These are phyloP conservation scores for Sporothrix globosa DNA, from an alignment of 2,329 filamentous ascomycete species.

Conservation along the genomic window DNA sequence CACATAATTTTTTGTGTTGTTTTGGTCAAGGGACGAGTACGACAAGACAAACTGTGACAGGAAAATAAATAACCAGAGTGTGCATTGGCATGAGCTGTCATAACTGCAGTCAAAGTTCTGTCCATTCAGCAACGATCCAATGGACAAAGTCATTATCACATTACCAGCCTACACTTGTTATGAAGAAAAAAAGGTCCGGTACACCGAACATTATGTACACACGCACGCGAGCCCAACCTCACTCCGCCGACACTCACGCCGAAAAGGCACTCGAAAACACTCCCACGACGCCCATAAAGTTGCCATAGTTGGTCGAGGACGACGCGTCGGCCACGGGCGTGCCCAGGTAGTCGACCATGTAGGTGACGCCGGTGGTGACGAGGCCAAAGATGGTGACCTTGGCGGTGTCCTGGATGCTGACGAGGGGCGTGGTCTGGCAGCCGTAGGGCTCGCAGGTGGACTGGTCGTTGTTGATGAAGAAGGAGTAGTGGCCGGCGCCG, in stretches of 20 bases:
- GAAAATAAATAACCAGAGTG: constrained; percentile 3
- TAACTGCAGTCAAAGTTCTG: too few relatives aligned
- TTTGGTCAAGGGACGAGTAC: too few relatives aligned
- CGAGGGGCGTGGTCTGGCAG: constrained; percentile 31
- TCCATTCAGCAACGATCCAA: neutral
- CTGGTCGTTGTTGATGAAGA: constrained; percentile 61
- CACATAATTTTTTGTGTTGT: too few relatives aligned
- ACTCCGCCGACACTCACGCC: neutral
- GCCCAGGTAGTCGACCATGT: constrained; percentile 31
- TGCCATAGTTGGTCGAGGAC: constrained; percentile 16
- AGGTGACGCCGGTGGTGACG: constrained; percentile 25
- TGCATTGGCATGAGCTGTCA: neutral
- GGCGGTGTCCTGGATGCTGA: constrained; percentile 28
- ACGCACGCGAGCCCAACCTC: neutral
- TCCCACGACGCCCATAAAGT: constrained; percentile 24
- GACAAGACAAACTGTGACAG: too few relatives aligned
- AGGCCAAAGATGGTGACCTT: constrained; percentile 31
- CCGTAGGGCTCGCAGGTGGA: constrained; percentile 38
- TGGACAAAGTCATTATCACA: neutral
- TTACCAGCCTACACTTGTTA: constrained; percentile 13
- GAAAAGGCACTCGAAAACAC: constrained; percentile 26
- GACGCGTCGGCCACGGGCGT: constrained; percentile 18
- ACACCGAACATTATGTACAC: neutral
- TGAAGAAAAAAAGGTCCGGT: neutral
- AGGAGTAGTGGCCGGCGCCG: constrained; percentile 63